Conservation (phyloP, 2,329 filamentous ascomycete genomes). For the Byssoonygena ceratinophila region DNA sequence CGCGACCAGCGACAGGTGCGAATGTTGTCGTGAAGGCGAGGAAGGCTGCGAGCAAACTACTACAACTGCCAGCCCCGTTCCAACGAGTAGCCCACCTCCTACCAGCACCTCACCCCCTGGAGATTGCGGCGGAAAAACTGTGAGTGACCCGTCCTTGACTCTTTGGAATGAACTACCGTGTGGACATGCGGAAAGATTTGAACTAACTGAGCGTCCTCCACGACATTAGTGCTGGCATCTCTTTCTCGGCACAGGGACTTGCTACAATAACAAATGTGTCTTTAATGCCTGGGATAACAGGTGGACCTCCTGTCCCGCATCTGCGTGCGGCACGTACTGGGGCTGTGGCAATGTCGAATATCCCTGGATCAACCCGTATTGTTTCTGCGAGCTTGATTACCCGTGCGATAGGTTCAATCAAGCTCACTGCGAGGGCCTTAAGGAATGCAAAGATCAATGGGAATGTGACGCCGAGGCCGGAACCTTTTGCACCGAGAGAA, state of each 20-base stretch:
- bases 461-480: not conserved
- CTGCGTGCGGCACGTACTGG: not conserved
- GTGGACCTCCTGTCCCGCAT: not conserved
- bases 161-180: not conserved
- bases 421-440: not conserved
- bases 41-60: not conserved
- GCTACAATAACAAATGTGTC: not conserved
- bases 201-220: not conserved
- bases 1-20: not conserved
- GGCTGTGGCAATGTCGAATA: not conserved
- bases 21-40: not conserved
- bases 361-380: not conserved
- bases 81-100: not conserved
- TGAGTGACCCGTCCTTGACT: not conserved
- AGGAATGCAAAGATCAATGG: not conserved
- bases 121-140: not conserved
- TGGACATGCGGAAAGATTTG: not conserved
- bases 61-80: not conserved
- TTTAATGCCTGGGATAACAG: not conserved
- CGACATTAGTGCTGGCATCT: not conserved
- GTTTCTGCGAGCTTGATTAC: slow-evolving; percentile 1
- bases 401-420: not conserved
- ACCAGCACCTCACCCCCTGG: not conserved
- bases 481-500: not conserved
- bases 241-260: not conserved